Evolutionary conservation across 495 filamentous ascomycete species (phyloP).

Genomic region (Schizothecium vesticola): DNA sequence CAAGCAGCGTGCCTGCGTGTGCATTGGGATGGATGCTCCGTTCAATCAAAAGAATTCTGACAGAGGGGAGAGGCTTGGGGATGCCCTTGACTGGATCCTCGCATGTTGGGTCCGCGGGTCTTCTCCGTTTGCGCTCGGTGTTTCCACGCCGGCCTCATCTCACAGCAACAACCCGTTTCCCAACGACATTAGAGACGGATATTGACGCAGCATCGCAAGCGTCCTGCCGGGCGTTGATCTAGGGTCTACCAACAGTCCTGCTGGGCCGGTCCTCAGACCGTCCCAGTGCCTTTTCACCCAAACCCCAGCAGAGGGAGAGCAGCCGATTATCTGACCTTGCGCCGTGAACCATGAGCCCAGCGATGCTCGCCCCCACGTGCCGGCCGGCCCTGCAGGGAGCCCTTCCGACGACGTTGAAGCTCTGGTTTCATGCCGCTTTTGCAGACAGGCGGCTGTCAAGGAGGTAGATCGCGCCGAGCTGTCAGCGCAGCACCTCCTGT

Average conservation of each 20-base stretch:
- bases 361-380: conserved; percentile 11
- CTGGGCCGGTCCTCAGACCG: not conserved
- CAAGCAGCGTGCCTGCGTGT: not conserved
- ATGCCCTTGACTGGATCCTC: not conserved
- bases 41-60: not conserved
- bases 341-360: not conserved
- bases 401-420: conserved; percentile 13
- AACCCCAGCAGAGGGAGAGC: too few relatives aligned
- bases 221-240: conserved; percentile 6
- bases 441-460: conserved; percentile 20
- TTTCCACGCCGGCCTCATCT: conserved; percentile 11
- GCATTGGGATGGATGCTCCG: not conserved
- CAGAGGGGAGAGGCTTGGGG: not conserved
- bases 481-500: conserved; percentile 6
- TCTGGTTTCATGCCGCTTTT: conserved; percentile 11
- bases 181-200: conserved; percentile 9
- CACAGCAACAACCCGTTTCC: conserved; percentile 7
- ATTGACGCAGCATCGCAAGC: not conserved
- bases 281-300: too few relatives aligned
- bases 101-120: not conserved
- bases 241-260: conserved; percentile 1
- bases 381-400: conserved; percentile 9
- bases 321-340: too few relatives aligned
- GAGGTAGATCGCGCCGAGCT: conserved; percentile 18
- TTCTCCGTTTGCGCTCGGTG: conserved; percentile 4